Base-by-base conservation (phyloP, 805 yeast species). In the Sporopachydermia lactativora region DNA sequence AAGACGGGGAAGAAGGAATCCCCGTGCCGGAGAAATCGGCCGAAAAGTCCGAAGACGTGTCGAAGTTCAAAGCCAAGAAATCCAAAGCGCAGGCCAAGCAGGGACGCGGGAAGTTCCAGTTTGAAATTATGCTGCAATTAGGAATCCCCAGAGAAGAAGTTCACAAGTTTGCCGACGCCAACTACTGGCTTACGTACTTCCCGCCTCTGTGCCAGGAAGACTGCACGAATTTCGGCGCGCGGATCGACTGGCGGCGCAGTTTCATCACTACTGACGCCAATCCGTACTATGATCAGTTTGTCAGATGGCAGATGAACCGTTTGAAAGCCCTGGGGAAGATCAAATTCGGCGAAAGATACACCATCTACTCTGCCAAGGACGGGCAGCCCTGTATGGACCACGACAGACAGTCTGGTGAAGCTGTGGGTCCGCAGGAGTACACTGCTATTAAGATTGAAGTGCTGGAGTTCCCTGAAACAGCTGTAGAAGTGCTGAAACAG, bases 321-420 rank as follows among this genome's bases (percentile, higher is more conserved):
- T 75, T 92, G 60, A 83, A 77, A 66, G 86, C 75, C 38, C 64
- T 71, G 44, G 95, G 89, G 48, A 89, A 85, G 65, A 86, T 92
- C 66, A 92, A 89, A 68, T 92, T 92, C 52, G 98, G 98, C 62
- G 94, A 89, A 68, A 80, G 98, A 66, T 84, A 86, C 70, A 92
- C 98, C 50, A 84, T 92, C 54, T 92, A 84, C 66, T 88, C 97
- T 35, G 95, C 86, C 58, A 89, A 83, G 65, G 98, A 92, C 64
- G 96, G 96, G 49, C 98, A 92, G 70, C 94, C 98, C 34, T 92
- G 98, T 71, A 88, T 92, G 89, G 98, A 92, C 63, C 98, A 92
- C 62, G 98, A 92, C 64, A 80, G 98, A 71, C 81, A 74, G 62
- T 75, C 89, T 39, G 98, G 98, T 59, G 98, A 92, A 67, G 97